Percentiles rank a stretch among this genome's conserved stretches.
phyloP scores from a whole-genome alignment of 169 alveolate species.

The Cyclospora cayetanensis region DNA sequence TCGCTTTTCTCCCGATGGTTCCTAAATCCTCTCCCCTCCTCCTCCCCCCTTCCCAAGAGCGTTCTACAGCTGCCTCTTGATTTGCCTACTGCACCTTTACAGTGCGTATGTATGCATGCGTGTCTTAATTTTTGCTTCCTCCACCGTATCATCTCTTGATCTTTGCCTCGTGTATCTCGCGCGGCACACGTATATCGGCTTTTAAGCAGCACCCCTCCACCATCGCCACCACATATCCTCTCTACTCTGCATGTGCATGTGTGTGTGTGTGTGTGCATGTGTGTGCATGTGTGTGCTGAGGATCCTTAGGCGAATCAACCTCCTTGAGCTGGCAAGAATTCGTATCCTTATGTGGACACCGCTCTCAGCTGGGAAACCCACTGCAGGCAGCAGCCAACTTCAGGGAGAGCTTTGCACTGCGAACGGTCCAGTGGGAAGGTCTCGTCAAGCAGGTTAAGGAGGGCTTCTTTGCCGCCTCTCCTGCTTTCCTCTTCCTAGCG shows the following conservation, averaged over 20 bases:
- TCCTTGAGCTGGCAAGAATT: conserved; percentile 7
- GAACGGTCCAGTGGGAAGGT: conserved; percentile 54
- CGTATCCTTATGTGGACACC: conserved; percentile 29
- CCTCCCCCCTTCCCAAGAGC: not conserved
- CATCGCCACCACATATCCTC: not conserved
- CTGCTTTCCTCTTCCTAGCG: conserved; percentile 18
- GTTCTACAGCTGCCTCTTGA: not conserved
- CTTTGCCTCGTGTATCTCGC: not conserved
- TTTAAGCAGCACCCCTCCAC: not conserved
- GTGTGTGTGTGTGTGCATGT: not conserved
- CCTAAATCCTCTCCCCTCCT: not conserved
- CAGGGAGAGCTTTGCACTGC: conserved; percentile 8
- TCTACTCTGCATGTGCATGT: not conserved
- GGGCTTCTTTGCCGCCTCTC: conserved; percentile 31
- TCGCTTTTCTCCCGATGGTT: not conserved
- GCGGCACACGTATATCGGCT: not conserved
- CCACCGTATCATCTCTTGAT: not conserved
- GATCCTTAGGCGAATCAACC: not conserved
- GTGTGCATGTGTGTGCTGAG: not conserved
- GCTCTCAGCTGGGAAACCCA: conserved; percentile 47
- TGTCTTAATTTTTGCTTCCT: not conserved
- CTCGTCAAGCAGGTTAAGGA: conserved; percentile 55
- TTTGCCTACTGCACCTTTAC: not conserved
- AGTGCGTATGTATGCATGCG: not conserved
- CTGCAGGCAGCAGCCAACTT: conserved; percentile 38